phyloP scores from a whole-genome alignment of 2,329 filamentous ascomycete genomes.

The Cordyceps farinosa region DNA sequence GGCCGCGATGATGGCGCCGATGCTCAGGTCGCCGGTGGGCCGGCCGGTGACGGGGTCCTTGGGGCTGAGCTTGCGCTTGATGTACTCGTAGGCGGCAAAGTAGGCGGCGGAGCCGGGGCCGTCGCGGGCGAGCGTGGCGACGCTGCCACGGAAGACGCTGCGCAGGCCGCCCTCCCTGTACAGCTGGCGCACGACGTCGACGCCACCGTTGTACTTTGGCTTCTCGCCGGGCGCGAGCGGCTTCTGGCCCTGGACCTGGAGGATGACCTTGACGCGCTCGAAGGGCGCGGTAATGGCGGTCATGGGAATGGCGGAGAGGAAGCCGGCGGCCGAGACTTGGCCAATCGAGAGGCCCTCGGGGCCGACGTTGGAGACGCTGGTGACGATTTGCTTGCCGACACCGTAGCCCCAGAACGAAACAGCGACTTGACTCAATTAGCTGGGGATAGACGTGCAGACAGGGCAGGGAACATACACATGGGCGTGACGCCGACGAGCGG shows the following conservation, averaged over 20 bases:
- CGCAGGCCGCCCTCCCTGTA: slow-evolving; percentile 87
- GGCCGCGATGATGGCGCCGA: slow-evolving; percentile 78
- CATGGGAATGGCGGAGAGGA: slow-evolving; percentile 97
- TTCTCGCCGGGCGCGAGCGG: slow-evolving; percentile 85
- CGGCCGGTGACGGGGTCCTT: slow-evolving; percentile 70
- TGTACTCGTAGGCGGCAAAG: slow-evolving; percentile 94
- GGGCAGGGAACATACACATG: slow-evolving; percentile 72
- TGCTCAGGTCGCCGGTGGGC: slow-evolving; percentile 71
- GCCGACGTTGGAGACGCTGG: slow-evolving; percentile 59
- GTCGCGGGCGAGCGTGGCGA: slow-evolving; percentile 89
- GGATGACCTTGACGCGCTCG: slow-evolving; percentile 96
- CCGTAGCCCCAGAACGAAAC: slow-evolving; percentile 86
- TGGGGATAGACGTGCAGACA: too few relatives aligned
- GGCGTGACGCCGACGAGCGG: slow-evolving; percentile 94
- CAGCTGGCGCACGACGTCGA: slow-evolving; percentile 89
- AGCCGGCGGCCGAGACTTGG: slow-evolving; percentile 87
- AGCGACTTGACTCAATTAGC: slow-evolving; percentile 48
- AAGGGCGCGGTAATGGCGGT: slow-evolving; percentile 98
- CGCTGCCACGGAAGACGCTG: slow-evolving; percentile 86
- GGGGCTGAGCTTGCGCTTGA: slow-evolving; percentile 84
- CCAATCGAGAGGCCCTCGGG: slow-evolving; percentile 74
- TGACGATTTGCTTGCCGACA: slow-evolving; percentile 85
- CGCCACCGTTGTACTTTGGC: slow-evolving; percentile 80
- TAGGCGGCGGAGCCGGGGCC: slow-evolving; percentile 91
- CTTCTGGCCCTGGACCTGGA: slow-evolving; percentile 95